phyloP scores from a whole-genome alignment of 257 asterid species.

The Solanum okadae region DNA sequence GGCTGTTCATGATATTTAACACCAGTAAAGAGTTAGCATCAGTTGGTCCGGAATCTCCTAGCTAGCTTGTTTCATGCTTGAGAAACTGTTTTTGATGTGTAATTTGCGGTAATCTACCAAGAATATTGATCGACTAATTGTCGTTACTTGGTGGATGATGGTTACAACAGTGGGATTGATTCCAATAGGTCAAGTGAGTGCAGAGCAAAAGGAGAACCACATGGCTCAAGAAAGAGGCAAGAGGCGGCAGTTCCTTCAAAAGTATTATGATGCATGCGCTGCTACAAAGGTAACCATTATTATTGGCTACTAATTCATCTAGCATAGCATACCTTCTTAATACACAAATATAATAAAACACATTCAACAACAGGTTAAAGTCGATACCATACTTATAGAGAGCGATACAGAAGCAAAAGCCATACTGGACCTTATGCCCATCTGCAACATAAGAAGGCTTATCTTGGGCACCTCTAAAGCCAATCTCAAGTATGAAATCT shows the following conservation, averaged over 20 bases:
- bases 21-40: not conserved
- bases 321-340: not conserved
- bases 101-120: not conserved
- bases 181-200: slow-evolving; percentile 49
- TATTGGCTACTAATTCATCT: not conserved
- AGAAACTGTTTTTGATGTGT: not conserved
- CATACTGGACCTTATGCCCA: slow-evolving; percentile 67
- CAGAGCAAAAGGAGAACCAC: slow-evolving; percentile 40
- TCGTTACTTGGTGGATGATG: not conserved
- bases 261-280: slow-evolving; percentile 36
- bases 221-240: slow-evolving; percentile 42
- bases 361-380: slow-evolving; percentile 34
- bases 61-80: not conserved
- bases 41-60: not conserved
- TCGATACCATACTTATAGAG: slow-evolving; percentile 64
- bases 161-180: slow-evolving; percentile 62
- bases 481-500: slow-evolving; percentile 30
- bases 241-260: slow-evolving; percentile 41
- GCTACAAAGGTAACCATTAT: slow-evolving; percentile 31
- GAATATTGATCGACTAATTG: not conserved
- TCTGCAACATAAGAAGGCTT: slow-evolving; percentile 56
- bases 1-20: not conserved
- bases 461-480: slow-evolving; percentile 51
- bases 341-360: not conserved
- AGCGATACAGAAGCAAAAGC: slow-evolving; percentile 69